Evolutionary conservation across 768 basidiomycete species (phyloP).

Genomic region (Rubroboletus satanas): DNA sequence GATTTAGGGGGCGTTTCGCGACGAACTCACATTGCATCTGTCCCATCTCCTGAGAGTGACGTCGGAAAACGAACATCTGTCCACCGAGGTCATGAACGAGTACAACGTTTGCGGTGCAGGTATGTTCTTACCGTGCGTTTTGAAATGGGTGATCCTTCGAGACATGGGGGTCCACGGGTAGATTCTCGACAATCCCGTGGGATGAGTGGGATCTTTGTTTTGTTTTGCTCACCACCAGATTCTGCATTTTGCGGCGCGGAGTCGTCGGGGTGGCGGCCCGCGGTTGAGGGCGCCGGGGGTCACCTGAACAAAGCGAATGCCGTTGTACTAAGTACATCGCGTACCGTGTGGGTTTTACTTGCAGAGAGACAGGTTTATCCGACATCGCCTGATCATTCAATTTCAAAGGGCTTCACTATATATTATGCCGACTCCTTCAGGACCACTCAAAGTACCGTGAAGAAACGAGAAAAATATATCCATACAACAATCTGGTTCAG

Average conservation of each 20-base stretch:
- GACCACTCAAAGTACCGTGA: neutral
- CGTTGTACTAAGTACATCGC: too few species aligned
- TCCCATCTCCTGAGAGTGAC: constrained; percentile 85
- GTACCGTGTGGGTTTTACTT: neutral
- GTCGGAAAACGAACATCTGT: constrained; percentile 91
- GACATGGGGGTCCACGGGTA: constrained; percentile 16
- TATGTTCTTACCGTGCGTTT: constrained; percentile 50
- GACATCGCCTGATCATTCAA: too few species aligned
- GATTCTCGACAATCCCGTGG: neutral
- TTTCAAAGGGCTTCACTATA: too few species aligned
- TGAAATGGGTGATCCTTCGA: constrained; percentile 50
- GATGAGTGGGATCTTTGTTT: neutral
- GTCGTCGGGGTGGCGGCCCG: constrained; percentile 16
- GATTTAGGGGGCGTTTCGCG: neutral
- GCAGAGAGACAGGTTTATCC: too few species aligned
- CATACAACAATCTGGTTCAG: too few species aligned
- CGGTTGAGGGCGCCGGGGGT: neutral
- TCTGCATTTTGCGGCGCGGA: neutral
- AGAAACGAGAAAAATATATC: neutral
- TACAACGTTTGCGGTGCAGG: neutral
- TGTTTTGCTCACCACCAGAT: neutral
- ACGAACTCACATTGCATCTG: constrained; percentile 77
- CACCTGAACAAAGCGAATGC: neutral
- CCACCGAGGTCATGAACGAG: neutral
- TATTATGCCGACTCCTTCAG: too few species aligned